Evolutionary conservation across 257 asterid genomes (phyloP).

Genomic region (Leonotis leonurus): DNA sequence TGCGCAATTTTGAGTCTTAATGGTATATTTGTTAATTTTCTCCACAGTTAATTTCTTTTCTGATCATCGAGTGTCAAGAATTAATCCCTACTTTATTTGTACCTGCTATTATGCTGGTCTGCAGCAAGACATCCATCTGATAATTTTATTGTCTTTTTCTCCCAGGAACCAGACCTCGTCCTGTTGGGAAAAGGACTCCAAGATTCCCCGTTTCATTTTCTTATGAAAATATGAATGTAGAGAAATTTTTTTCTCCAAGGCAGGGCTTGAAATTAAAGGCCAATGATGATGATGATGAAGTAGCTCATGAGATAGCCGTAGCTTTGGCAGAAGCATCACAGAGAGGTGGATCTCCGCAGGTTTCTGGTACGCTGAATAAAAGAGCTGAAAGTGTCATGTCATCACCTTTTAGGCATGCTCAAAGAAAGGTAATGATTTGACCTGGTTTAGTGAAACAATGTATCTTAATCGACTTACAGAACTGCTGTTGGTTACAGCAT

Average conservation of each 20-base stretch:
- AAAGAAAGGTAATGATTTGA: conserved; percentile 50
- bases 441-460: conserved; percentile 4
- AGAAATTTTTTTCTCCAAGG: conserved; percentile 48
- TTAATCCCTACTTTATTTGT: background rate
- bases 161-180: conserved; percentile 79
- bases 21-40: background rate
- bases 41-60: background rate
- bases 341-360: conserved; percentile 87
- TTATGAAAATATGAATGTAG: conserved; percentile 40
- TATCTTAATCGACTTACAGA: conserved; percentile 18
- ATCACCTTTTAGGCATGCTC: conserved; percentile 61
- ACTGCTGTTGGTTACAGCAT: conserved; percentile 32
- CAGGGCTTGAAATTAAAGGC: conserved; percentile 49
- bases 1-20: background rate
- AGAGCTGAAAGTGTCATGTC: conserved; percentile 70
- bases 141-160: conserved; percentile 19
- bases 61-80: background rate
- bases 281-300: conserved; percentile 65
- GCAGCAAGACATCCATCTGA: conserved; percentile 20
- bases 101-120: conserved; percentile 13
- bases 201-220: conserved; percentile 68
- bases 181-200: conserved; percentile 92
- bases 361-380: conserved; percentile 67
- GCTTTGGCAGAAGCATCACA: conserved; percentile 89
- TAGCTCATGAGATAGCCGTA: conserved; percentile 74